Evolutionary conservation across 75 land plant genomes (phyloP).

Genomic region (Isoetes taiwanensis): DNA sequence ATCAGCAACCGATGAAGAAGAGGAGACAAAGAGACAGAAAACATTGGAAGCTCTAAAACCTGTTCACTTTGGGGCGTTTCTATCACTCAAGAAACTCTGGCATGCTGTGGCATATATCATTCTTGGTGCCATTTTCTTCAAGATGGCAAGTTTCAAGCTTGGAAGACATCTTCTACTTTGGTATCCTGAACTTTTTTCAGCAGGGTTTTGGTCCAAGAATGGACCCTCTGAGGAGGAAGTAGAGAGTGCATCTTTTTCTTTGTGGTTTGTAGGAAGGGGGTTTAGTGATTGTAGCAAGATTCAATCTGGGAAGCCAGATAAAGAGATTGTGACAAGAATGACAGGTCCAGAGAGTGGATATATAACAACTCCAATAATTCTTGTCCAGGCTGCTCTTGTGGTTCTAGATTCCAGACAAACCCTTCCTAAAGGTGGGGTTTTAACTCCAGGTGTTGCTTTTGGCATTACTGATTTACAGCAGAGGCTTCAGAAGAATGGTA

Average conservation of each 20-base stretch:
- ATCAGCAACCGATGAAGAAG: constrained; percentile 38
- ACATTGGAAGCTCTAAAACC: constrained; percentile 66
- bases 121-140: constrained; percentile 37
- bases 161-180: constrained; percentile 64
- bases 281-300: constrained; percentile 39
- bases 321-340: constrained; percentile 59
- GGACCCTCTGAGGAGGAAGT: constrained; percentile 90
- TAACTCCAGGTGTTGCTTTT: constrained; percentile 71
- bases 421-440: constrained; percentile 84
- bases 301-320: constrained; percentile 39
- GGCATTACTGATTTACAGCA: constrained; percentile 73
- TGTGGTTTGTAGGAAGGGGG: constrained; percentile 81
- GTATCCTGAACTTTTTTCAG: constrained; percentile 68
- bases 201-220: constrained; percentile 48
- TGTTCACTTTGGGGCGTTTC: constrained; percentile 72
- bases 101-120: constrained; percentile 29
- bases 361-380: constrained; percentile 66
- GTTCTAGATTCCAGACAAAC: constrained; percentile 38
- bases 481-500: constrained; percentile 70
- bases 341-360: constrained; percentile 94
- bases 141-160: constrained; percentile 31
- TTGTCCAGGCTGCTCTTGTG: constrained; percentile 78
- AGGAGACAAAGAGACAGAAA: constrained; percentile 31
- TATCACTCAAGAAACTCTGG: constrained; percentile 35
- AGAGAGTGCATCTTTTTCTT: constrained; percentile 54